These are phyloP conservation scores for Yarrowia keelungensis DNA, from an alignment of 805 yeast genomes.

Conservation along the genomic window DNA sequence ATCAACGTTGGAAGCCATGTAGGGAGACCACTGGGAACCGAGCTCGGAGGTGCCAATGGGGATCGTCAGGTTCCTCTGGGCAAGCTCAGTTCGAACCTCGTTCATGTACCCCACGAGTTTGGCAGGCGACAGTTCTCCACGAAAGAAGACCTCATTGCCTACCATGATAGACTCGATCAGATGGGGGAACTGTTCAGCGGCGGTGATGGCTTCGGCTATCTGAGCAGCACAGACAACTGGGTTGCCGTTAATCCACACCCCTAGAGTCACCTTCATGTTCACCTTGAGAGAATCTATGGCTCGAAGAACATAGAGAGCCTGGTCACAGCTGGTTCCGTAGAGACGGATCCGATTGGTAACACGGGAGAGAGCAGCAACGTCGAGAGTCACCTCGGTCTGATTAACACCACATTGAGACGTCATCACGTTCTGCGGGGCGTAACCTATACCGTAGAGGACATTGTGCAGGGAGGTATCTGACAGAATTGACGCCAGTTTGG, in stretches of 20 bases:
- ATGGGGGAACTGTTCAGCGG: slow-evolving; percentile 57
- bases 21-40: slow-evolving; percentile 56
- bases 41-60: slow-evolving; percentile 71
- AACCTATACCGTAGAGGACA: slow-evolving; percentile 63
- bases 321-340: slow-evolving; percentile 69
- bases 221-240: slow-evolving; percentile 15
- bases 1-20: slow-evolving; percentile 57
- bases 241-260: slow-evolving; percentile 60
- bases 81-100: slow-evolving; percentile 53
- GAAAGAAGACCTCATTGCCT: slow-evolving; percentile 68
- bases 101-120: slow-evolving; percentile 55
- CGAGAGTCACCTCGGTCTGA: slow-evolving; percentile 59
- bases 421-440: slow-evolving; percentile 61
- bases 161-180: slow-evolving; percentile 61
- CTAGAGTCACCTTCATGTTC: slow-evolving; percentile 64
- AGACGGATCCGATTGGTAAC: slow-evolving; percentile 64
- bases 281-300: slow-evolving; percentile 60
- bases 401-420: slow-evolving; percentile 61
- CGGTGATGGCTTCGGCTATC: slow-evolving; percentile 53
- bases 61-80: slow-evolving; percentile 51
- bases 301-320: slow-evolving; percentile 59
- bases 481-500: slow-evolving; percentile 12
- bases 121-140: slow-evolving; percentile 56
- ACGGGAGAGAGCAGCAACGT: slow-evolving; percentile 63
- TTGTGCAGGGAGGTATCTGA: slow-evolving; percentile 30